Base-by-base conservation (phyloP, 2,329 filamentous ascomycete species). In the Cladosporium sp. region DNA sequence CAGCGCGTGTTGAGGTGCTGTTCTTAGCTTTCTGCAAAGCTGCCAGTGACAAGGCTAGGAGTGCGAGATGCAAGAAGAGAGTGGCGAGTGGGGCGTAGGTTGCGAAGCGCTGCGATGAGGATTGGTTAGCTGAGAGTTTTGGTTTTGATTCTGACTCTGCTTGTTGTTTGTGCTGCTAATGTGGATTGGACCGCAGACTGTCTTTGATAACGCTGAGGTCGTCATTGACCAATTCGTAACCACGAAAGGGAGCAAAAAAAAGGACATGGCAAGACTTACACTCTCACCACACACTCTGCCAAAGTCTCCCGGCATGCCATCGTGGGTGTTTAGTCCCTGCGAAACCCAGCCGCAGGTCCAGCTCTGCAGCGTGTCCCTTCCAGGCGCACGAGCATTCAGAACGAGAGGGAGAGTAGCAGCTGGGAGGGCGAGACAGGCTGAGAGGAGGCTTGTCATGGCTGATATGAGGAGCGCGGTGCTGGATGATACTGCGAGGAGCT, bases 11-110 rank as follows among this genome's bases (percentile, higher is more conserved):
- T n/a, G 55, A 26, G 18, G 1, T n/a, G 8, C 10, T 55, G 52
- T 15, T 34, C 26, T 34, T 30, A 7, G 55, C 32, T 4, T 41
- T 58, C 14, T 34, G 47, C 34, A 63, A 32, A n/a, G 61, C 49
- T 26, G 47, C 10, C 24, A 64, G 21, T 1, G 24, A 18, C 12
- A 47, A 10, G 26, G 24, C 58, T n/a, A 76, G 68, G 8, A 76
- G 67, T 1, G 71, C 47, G 59, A 76, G 67, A 51, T 82, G 75
- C 54, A 82, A 57, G 52, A 82, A 59, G 67, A 82, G 79, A 21
- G 79, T 71, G 0, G 78, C 74, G 26, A 82, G 76, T 0, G 79
- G 79, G 26, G 79, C 78, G 68, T 79, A 82, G 52, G 80, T 77
- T 15, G 81, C 79, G 72, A 83, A 82, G 68, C 76, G 77, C 77